Base-by-base conservation (phyloP, 331 rosid genomes). In the Cucumis variabilis region DNA sequence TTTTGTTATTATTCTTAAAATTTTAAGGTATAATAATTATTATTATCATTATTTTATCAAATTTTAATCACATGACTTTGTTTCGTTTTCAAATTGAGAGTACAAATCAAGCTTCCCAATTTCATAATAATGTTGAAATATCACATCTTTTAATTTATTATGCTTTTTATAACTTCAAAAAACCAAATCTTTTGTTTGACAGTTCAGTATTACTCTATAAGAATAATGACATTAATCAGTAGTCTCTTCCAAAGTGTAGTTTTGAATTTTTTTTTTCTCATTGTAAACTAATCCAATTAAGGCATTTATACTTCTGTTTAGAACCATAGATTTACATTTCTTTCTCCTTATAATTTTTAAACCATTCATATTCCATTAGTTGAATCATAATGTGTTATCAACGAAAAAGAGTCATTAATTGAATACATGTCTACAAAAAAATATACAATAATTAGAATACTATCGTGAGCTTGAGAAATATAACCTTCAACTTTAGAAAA, bases 41-140 rank as follows among this genome's bases (percentile, higher is more conserved):
- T 30, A 30, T 30, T 30, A 30, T 30, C 37, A 30, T 30, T 37
- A 30, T 24, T 51, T 81, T 55, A 44, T 27, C 33, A 83, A 65
- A 44, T 84, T 50, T 41, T 66, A 67, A 66, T 67, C 84, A 80
- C 68, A 27, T 25, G 19, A 6, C 63, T 84, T 84, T 48, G 48
- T 48, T 84, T 68, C 23, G 24, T 2, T 78, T 78, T 21, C 41
- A 24, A 25, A 12, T 13, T 79, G n/a, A 33, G 17, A 21, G 55
- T 48, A 48, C 62, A 79, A 53, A 25, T 17, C 84, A 78, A 78
- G 44, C 37, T 15, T 51, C 14, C 8, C 24, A 24, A 14, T 78
- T 50, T 2, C 16, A 25, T 69, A 25, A 69, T 69, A 69, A 25
- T 4, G 4, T 51, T 2, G 41, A 37, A 37, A 37, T 4, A 69